Base-by-base conservation (phyloP, 176 grass and related monocot genomes). In the Pontederia paniculata region DNA sequence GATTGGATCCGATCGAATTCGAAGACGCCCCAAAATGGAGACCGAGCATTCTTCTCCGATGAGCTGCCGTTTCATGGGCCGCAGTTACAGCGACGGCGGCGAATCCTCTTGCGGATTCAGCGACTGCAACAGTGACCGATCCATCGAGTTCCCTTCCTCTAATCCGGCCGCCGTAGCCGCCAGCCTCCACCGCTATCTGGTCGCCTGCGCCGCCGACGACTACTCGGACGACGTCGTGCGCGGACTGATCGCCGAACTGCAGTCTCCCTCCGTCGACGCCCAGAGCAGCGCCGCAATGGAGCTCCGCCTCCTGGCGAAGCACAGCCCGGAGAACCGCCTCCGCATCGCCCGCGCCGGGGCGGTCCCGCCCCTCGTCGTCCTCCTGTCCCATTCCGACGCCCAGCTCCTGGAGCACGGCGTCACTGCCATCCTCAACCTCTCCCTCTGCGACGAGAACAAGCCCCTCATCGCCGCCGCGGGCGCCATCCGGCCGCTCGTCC, bases 401-500 rank as follows among this genome's bases (percentile, higher is more conserved):
- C 65, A 79, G 22, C 70, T 97, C 18, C 86, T 90, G 70, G 90
- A 96, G 69, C 83, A 96, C 64, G 82, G 79, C 13, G 53, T 96
- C 60, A 96, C 93, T 14, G 86, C 86, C 56, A 77, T 97, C 55
- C 74, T 97, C 47, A 91, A 97, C 75, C 86, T 97, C 44, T 86
- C 90, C 20, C 69, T 96, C 60, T 89, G 90, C 70, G 82, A 89
- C 22, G 90, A 86, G 70, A 96, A 96, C 82, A 96, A 89, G 64
- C 66, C 73, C 14, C 1, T 31, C 43, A 74, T 96, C 70, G 79
- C 73, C 10, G 76, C 73, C 48, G 81, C 90, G 18, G 85, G 90
- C 15, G 85, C 82, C 16, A 76, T 89, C n/a, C 73, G 76, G 17
- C 83, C 80, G 8, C 70, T 97, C 23, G 86, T 97, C 21, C 69